Evolutionary conservation across 1,284 basidiomycete species (phyloP).

Genomic region (Puccinia triticina): DNA sequence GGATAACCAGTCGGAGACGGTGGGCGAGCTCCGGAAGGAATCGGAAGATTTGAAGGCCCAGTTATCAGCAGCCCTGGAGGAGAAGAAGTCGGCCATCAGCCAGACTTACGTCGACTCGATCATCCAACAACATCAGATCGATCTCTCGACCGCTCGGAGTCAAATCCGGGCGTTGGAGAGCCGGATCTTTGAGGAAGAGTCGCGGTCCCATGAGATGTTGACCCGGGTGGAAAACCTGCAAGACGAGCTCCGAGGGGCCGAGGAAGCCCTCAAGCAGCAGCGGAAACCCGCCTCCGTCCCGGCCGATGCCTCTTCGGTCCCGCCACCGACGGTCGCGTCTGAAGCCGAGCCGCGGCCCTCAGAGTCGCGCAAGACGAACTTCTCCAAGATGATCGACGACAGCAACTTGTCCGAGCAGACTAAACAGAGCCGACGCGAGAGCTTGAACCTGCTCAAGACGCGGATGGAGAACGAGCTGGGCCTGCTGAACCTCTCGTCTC

Average conservation of each 20-base stretch:
- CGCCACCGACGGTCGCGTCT: background rate
- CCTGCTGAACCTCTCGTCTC: conserved; percentile 3
- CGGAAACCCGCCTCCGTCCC: background rate
- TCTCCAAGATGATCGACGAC: conserved; percentile 46
- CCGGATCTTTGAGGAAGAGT: conserved; percentile 50
- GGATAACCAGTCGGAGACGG: conserved; percentile 14
- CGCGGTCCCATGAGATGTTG: conserved; percentile 48
- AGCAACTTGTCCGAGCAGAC: conserved; percentile 39
- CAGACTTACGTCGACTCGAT: conserved; percentile 51
- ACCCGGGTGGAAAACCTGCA: conserved; percentile 47
- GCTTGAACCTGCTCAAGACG: conserved; percentile 39
- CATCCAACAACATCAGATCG: conserved; percentile 49
- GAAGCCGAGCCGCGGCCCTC: background rate
- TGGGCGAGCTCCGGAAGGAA: conserved; percentile 3
- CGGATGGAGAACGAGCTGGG: conserved; percentile 49
- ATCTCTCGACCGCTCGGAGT: conserved; percentile 50
- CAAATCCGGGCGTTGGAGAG: conserved; percentile 47
- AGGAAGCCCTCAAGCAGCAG: conserved; percentile 31
- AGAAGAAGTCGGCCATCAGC: conserved; percentile 16
- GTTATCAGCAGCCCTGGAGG: conserved; percentile 9
- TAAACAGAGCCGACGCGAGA: conserved; percentile 37
- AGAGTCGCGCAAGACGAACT: background rate
- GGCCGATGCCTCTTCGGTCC: background rate
- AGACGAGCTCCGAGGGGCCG: conserved; percentile 46
- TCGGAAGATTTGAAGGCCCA: conserved; percentile 6